phyloP scores from a whole-genome alignment of 805 yeast species.

The Sporopachydermia lactativora region DNA sequence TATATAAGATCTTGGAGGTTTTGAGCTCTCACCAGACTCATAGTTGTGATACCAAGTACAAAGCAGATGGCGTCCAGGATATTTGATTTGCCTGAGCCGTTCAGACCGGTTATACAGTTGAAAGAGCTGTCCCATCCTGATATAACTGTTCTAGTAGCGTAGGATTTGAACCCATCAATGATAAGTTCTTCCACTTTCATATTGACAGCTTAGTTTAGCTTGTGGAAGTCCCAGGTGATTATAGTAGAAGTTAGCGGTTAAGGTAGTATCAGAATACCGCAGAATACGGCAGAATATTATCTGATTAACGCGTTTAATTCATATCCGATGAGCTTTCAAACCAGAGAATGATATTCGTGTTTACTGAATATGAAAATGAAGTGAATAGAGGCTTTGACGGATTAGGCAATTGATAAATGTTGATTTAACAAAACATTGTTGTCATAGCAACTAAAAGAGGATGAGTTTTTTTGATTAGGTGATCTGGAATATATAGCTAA shows the following conservation, averaged over 20 bases:
- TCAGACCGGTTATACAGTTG: conserved; percentile 94
- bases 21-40: conserved; percentile 91
- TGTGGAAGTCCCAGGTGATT: conserved; percentile 58
- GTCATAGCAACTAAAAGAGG: too few species aligned
- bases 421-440: too few species aligned
- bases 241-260: conserved; percentile 80
- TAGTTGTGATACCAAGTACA: conserved; percentile 90
- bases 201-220: neutral
- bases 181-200: conserved; percentile 96
- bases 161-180: conserved; percentile 95
- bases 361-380: too few species aligned
- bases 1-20: conserved; percentile 88
- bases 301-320: too few species aligned
- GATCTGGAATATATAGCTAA: too few species aligned
- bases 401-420: too few species aligned
- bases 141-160: conserved; percentile 91
- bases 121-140: conserved; percentile 93
- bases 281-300: too few species aligned
- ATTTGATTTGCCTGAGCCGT: conserved; percentile 96
- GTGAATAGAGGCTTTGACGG: too few species aligned
- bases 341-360: too few species aligned
- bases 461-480: too few species aligned
- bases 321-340: too few species aligned
- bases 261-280: conserved; percentile 17
- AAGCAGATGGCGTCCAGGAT: conserved; percentile 95